phyloP scores from a whole-genome alignment of 106 monocot genomes.

The Dendrobium chrysotoxum region DNA sequence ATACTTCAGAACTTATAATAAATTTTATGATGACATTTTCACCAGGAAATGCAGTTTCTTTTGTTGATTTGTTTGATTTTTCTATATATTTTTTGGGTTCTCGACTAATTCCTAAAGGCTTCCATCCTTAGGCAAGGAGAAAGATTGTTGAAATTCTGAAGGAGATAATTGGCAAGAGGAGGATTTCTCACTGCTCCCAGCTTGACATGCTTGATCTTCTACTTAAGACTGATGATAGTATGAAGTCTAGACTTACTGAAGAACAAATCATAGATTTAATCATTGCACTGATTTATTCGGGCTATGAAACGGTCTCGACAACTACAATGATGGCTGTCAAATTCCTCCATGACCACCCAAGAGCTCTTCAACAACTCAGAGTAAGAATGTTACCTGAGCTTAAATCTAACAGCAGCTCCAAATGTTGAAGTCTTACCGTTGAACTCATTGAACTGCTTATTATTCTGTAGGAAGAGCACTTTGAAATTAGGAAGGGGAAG shows the following conservation, averaged over 20 bases:
- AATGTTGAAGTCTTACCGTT: not conserved
- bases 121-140: conserved; percentile 65
- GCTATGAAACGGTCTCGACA: conserved; percentile 89
- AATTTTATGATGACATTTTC: not conserved
- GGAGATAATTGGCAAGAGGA: conserved; percentile 52
- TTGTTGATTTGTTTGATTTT: not conserved
- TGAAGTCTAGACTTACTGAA: conserved; percentile 52
- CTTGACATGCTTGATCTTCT: conserved; percentile 75
- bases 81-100: no score
- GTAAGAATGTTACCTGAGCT: conserved; percentile 25
- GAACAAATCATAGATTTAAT: conserved; percentile 90
- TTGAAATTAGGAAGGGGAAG: conserved; percentile 60
- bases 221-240: conserved; percentile 26
- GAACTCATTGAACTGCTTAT: conserved; percentile 1
- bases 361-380: conserved; percentile 74
- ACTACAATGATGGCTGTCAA: conserved; percentile 96
- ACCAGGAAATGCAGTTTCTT: not conserved
- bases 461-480: conserved; percentile 65
- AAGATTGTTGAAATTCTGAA: conserved; percentile 48
- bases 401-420: not conserved
- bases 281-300: conserved; percentile 79
- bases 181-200: conserved; percentile 20
- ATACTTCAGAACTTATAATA: not conserved
- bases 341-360: conserved; percentile 81
- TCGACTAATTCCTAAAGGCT: not conserved